Evolutionary conservation across 805 yeast species (phyloP).

Genomic region (Clavispora phyllophila): DNA sequence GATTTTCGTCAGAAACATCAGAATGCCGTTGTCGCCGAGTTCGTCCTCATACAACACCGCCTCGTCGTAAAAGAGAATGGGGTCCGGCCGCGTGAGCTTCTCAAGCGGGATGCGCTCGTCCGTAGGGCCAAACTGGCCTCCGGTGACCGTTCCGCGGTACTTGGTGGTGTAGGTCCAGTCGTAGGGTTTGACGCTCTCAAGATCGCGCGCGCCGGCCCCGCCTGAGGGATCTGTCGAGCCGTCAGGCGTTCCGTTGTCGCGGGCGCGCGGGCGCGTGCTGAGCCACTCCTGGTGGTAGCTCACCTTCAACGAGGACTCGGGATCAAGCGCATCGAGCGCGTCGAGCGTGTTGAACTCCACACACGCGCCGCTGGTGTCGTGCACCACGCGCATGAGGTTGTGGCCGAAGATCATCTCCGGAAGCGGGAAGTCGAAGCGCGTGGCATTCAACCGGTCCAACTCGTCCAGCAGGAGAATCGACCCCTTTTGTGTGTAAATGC

Average conservation of each 20-base stretch:
- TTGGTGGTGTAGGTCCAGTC: slow-evolving; percentile 95
- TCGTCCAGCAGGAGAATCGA: slow-evolving; percentile 76
- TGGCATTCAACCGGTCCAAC: slow-evolving; percentile 60
- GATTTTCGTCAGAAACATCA: slow-evolving; percentile 69
- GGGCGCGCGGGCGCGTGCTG: slow-evolving; percentile 25
- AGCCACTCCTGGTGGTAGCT: slow-evolving; percentile 86
- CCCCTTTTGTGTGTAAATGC: slow-evolving; percentile 60
- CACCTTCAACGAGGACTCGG: slow-evolving; percentile 45
- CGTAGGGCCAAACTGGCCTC: slow-evolving; percentile 17
- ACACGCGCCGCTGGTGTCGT: slow-evolving; percentile 33
- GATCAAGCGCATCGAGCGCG: slow-evolving; percentile 46
- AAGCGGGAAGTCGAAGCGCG: slow-evolving; percentile 64
- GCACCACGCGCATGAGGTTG: slow-evolving; percentile 53
- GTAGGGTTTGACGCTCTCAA: slow-evolving; percentile 70
- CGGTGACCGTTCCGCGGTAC: slow-evolving; percentile 57
- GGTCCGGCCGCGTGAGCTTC: slow-evolving; percentile 68
- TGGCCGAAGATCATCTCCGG: slow-evolving; percentile 98
- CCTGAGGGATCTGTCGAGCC: background rate
- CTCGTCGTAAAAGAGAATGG: slow-evolving; percentile 86
- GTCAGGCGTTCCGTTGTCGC: background rate
- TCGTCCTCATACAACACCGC: slow-evolving; percentile 90
- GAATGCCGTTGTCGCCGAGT: slow-evolving; percentile 91
- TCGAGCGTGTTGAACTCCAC: slow-evolving; percentile 73
- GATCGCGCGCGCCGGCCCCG: slow-evolving; percentile 24
- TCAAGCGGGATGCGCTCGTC: slow-evolving; percentile 56